phyloP scores from a whole-genome alignment of 2,329 filamentous ascomycete species.

The Fusarium palustre region DNA sequence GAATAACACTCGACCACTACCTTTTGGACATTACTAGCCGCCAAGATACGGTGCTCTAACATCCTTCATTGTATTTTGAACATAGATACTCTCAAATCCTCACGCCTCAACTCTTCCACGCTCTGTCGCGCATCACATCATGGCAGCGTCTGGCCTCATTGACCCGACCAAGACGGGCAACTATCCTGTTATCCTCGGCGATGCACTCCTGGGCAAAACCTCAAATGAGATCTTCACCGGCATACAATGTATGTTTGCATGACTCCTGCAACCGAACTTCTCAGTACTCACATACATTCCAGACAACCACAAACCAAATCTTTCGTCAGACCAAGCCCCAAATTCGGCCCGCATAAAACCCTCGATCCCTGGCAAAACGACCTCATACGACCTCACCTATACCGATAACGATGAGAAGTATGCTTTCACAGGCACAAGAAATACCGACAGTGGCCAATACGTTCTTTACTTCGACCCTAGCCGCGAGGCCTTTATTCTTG shows the following conservation, averaged over 20 bases:
- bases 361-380: conserved; percentile 60
- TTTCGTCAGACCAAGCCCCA: conserved; percentile 62
- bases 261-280: not conserved
- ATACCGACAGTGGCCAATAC: conserved; percentile 67
- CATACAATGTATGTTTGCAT: conserved; percentile 66
- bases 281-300: conserved; percentile 15
- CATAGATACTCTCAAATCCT: not conserved
- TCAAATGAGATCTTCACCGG: conserved; percentile 70
- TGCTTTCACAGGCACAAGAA: conserved; percentile 69
- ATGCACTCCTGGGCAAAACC: conserved; percentile 67
- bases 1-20: conserved; percentile 5
- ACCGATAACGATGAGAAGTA: conserved; percentile 68
- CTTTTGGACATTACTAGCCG: not conserved
- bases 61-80: not conserved
- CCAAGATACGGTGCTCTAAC: not conserved
- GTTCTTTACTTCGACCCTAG: conserved; percentile 81
- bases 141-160: conserved; percentile 56
- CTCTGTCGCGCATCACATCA: conserved; percentile 24
- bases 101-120: not conserved
- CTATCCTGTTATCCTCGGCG: conserved; percentile 73
- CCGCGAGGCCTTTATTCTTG: conserved; percentile 82
- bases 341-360: conserved; percentile 64
- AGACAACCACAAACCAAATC: conserved; percentile 73
- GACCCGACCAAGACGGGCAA: conserved; percentile 71
- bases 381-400: conserved; percentile 68